Base-by-base conservation (phyloP, 2,329 filamentous ascomycete species). In the Beauveria sp. region DNA sequence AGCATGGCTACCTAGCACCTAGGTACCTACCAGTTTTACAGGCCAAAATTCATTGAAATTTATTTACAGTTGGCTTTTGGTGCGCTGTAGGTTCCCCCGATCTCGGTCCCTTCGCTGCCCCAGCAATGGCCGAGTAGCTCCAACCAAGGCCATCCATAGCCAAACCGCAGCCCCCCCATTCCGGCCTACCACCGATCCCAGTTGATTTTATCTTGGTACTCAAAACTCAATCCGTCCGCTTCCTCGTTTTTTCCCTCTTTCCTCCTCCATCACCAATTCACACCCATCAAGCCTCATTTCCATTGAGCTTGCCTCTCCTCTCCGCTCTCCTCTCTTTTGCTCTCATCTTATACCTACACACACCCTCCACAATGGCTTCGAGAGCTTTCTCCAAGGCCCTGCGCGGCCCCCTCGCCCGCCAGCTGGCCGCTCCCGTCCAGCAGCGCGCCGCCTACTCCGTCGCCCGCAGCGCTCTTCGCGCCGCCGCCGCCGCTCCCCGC, bases 371-470 rank as follows among this genome's bases (percentile, higher is more conserved):
- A 80, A 92, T 93, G 90, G 88, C 90, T 75, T 90, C 89, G 71
- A 84, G 88, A 79, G 85, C 79, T 79, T 82, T 91, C 80, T 83
- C 83, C 71, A 86, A 84, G 80, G 82, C 84, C 73, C 77, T 88
- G 70, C 84, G 85, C 73, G 79, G 80, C 69, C 81, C 82, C 71
- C 74, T 86, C 76, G 80, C 82, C 71, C 84, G 84, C 76, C 85
- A 87, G 77, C 78, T 87, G 76, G 80, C 77, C 69, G 77, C 82
- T 66, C 82, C 85, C 67, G 76, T 80, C 61, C 83, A 84, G 79
- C 81, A 83, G 74, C 84, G 85, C 73, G 83, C 84, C 65, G 85
- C 87, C 70, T 78, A 84, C 66, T 80, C 81, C 71, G 83, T 82
- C 71, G 84, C 83, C 68, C 76, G 84, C 70, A 81, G 78, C 72